Percentiles rank a stretch among this genome's conserved stretches.
Conservation (phyloP, 2,329 filamentous ascomycete genomes). For the Metarhizium anisopliae region DNA sequence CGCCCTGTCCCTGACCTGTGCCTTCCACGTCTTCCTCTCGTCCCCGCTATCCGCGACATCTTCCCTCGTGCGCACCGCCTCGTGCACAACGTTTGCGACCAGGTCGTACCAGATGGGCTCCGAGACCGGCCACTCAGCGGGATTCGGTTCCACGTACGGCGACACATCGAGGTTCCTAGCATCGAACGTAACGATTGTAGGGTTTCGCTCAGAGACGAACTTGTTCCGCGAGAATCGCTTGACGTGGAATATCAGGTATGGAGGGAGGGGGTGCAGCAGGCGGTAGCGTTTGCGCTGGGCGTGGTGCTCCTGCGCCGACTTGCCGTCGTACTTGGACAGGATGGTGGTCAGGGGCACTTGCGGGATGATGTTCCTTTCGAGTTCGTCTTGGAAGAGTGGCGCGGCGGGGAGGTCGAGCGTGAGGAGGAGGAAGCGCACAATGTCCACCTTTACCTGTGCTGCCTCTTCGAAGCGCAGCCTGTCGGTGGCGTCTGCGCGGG, state of each 20-base stretch:
- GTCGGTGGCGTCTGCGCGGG: slow-evolving; percentile 78
- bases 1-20: slow-evolving; percentile 75
- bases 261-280: slow-evolving; percentile 81
- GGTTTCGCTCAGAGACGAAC: slow-evolving; percentile 91
- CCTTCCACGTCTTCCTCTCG: slow-evolving; percentile 85
- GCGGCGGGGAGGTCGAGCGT: slow-evolving; percentile 88
- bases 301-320: slow-evolving; percentile 78
- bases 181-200: slow-evolving; percentile 95
- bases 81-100: slow-evolving; percentile 88
- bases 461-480: slow-evolving; percentile 89
- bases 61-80: slow-evolving; percentile 66
- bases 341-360: slow-evolving; percentile 77
- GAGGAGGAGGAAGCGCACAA: slow-evolving; percentile 77
- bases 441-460: slow-evolving; percentile 66
- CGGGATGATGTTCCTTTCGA: slow-evolving; percentile 93
- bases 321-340: slow-evolving; percentile 86
- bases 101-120: slow-evolving; percentile 93
- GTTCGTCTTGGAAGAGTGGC: slow-evolving; percentile 90
- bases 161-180: slow-evolving; percentile 74
- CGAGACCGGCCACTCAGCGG: slow-evolving; percentile 55
- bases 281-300: slow-evolving; percentile 84
- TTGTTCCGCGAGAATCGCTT: slow-evolving; percentile 97
- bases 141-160: slow-evolving; percentile 86
- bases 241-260: slow-evolving; percentile 87
- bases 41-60: slow-evolving; percentile 87